Base-by-base conservation (phyloP, 768 basidiomycete species). In the Ephemerocybe angulata region DNA sequence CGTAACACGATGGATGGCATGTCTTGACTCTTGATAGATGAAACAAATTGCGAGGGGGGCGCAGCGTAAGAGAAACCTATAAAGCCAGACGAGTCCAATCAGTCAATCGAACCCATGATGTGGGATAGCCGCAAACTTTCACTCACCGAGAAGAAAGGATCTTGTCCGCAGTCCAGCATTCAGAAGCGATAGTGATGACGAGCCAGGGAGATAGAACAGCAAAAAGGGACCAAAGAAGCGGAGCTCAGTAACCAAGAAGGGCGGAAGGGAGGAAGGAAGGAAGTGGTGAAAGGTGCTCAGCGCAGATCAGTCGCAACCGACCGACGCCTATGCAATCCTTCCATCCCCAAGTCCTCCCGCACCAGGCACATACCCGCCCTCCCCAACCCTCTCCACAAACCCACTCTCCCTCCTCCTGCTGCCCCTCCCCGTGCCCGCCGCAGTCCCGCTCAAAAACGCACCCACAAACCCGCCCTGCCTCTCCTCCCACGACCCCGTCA, bases 311-410 rank as follows among this genome's bases (percentile, higher is more conserved):
- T 19, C 19, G 30, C 29, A 35, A 2, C 8, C 19, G 19, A 33
- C 29, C 21, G 31, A 30, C 35, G 22, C 48, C 42, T 46, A 56
- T 29, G 49, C 55, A 37, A 56, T 31, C 11, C 55, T 40, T 11
- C 55, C 55, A 30, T 56, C 55, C 10, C 55, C 55, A 19, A 56
- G 15, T 12, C 55, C 55, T 22, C 54, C 48, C 3, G 47, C 54
- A 41, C 54, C 48, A 49, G 29, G 22, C 5, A 43, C 55, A 51
- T 17, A 41, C 38, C 28, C 27, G n/a, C 17, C 27, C 17, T 51
- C 55, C 17, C 48, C 55, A 10, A 50, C 55, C 33, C 55, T 19
- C 50, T 56, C 55, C 12, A 56, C 50, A 38, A 56, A 43, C 8
- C 55, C 55, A 44, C 49, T 56, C 17, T 56, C 55, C 27, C 55